phyloP scores from a whole-genome alignment of 768 basidiomycete genomes.

The Paxillus involutus region DNA sequence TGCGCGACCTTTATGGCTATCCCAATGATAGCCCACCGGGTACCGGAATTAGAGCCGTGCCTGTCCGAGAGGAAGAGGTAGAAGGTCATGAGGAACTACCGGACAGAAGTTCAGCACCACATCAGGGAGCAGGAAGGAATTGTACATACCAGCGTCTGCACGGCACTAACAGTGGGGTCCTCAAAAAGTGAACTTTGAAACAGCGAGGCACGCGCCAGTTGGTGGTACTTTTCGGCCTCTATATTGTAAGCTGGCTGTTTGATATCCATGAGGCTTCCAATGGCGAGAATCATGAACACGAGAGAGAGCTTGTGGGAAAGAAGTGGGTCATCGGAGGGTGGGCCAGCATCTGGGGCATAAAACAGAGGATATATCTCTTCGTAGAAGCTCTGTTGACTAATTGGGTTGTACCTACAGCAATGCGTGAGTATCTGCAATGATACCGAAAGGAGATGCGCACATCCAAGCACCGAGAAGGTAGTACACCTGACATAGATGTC shows the following conservation, averaged over 20 bases:
- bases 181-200: slow-evolving; percentile 67
- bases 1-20: slow-evolving; percentile 69
- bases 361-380: slow-evolving; percentile 59
- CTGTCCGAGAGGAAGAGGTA: slow-evolving; percentile 70
- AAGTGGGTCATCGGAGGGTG: slow-evolving; percentile 50
- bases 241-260: slow-evolving; percentile 55
- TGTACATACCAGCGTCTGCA: slow-evolving; percentile 60
- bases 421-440: slow-evolving; percentile 8
- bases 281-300: slow-evolving; percentile 65
- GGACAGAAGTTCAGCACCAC: slow-evolving; percentile 25
- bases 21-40: slow-evolving; percentile 69
- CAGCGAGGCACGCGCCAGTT: slow-evolving; percentile 62
- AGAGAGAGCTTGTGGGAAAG: slow-evolving; percentile 62
- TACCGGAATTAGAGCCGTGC: slow-evolving; percentile 63
- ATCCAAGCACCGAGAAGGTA: slow-evolving; percentile 71
- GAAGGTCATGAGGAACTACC: slow-evolving; percentile 66
- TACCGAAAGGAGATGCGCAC: slow-evolving; percentile 37
- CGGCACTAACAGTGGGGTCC: slow-evolving; percentile 64
- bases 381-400: slow-evolving; percentile 59
- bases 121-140: slow-evolving; percentile 16
- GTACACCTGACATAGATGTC: slow-evolving; percentile 60
- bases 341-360: slow-evolving; percentile 45
- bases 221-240: slow-evolving; percentile 72
- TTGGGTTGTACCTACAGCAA: slow-evolving; percentile 60
- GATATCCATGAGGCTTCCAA: slow-evolving; percentile 63